Conservation (phyloP, 768 basidiomycete genomes). For the Coprinopsis cinerea region DNA sequence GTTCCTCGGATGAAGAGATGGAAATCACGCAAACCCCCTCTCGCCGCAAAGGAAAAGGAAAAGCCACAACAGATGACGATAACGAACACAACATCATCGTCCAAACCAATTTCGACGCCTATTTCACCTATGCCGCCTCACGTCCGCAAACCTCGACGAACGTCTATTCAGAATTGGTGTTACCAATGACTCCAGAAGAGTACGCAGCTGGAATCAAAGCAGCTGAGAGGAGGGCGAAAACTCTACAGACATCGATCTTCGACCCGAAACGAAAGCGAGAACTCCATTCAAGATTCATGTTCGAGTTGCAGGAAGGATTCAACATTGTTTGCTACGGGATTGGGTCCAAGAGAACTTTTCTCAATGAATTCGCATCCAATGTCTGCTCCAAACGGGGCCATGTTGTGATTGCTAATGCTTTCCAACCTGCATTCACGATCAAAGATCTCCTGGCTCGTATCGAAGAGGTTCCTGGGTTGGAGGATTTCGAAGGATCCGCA, state of each 20-base stretch:
- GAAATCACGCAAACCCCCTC: constrained; percentile 7
- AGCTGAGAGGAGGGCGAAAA: constrained; percentile 22
- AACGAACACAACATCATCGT: constrained; percentile 37
- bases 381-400: constrained; percentile 56
- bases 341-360: constrained; percentile 75
- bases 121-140: constrained; percentile 62
- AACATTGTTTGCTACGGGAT: constrained; percentile 85
- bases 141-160: constrained; percentile 71
- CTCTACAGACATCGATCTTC: constrained; percentile 29
- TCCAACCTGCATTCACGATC: constrained; percentile 60
- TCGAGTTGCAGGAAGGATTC: constrained; percentile 79
- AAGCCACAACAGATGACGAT: constrained; percentile 13
- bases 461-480: constrained; percentile 42
- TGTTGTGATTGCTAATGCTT: constrained; percentile 75
- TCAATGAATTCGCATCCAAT: constrained; percentile 69
- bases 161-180: constrained; percentile 70
- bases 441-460: constrained; percentile 65
- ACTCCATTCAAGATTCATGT: constrained; percentile 55
- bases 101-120: constrained; percentile 77
- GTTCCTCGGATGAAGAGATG: constrained; percentile 9
- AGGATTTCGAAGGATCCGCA: constrained; percentile 28
- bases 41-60: constrained; percentile 18
- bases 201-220: constrained; percentile 38
- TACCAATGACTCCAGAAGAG: constrained; percentile 65
- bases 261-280: constrained; percentile 25